These are phyloP conservation scores for Tranzscheliella williamsii DNA, from an alignment of 1,284 basidiomycete genomes.

Conservation along the genomic window DNA sequence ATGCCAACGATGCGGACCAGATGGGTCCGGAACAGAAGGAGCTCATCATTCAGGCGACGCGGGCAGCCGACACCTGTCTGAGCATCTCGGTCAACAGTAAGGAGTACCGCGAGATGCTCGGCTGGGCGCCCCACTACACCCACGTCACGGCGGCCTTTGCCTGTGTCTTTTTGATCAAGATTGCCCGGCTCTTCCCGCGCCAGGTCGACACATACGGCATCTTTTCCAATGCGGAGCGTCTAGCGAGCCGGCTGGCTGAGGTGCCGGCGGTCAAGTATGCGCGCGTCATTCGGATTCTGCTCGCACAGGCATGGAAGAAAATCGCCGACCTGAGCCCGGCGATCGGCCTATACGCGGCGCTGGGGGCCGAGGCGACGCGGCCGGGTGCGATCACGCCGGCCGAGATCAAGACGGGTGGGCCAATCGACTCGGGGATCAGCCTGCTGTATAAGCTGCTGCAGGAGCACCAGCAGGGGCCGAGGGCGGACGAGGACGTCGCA, in stretches of 20 bases:
- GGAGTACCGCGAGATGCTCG: slow-evolving; percentile 77
- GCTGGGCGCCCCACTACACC: slow-evolving; percentile 87
- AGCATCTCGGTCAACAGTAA: slow-evolving; percentile 76
- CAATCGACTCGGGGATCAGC: slow-evolving; percentile 35
- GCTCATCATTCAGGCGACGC: slow-evolving; percentile 88
- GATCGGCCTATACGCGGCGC: slow-evolving; percentile 33
- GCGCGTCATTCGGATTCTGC: slow-evolving; percentile 28
- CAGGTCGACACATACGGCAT: slow-evolving; percentile 77
- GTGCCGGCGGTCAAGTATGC: slow-evolving; percentile 68
- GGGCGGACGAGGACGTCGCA: not conserved
- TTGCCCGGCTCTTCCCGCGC: slow-evolving; percentile 79
- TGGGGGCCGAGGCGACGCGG: slow-evolving; percentile 30
- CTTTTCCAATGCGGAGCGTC: slow-evolving; percentile 77
- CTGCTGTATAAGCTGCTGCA: slow-evolving; percentile 37
- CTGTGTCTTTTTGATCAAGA: slow-evolving; percentile 86
- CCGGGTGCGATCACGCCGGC: slow-evolving; percentile 39
- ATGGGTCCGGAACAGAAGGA: slow-evolving; percentile 91
- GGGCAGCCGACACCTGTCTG: slow-evolving; percentile 81
- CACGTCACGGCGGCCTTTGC: slow-evolving; percentile 89
- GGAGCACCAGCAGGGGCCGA: slow-evolving; percentile 30
- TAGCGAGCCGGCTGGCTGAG: slow-evolving; percentile 78
- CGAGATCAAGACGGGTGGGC: slow-evolving; percentile 37
- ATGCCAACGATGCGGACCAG: slow-evolving; percentile 80
- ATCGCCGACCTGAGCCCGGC: slow-evolving; percentile 39
- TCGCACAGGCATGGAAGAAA: slow-evolving; percentile 43